Conservation (phyloP, 2,329 filamentous ascomycete species). For the Byssochlamys sp. region DNA sequence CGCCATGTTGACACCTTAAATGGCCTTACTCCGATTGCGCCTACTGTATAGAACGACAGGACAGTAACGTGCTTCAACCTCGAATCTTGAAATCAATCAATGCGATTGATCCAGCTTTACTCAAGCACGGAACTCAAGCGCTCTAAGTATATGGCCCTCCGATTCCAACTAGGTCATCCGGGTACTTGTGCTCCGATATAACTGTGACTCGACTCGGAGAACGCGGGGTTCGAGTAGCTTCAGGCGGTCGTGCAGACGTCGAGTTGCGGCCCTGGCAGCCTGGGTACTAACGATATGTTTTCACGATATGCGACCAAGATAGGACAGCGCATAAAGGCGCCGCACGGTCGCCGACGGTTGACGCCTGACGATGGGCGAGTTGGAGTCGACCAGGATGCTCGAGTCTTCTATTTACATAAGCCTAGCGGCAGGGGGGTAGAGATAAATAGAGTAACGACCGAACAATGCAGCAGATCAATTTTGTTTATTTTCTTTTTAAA, state of each 20-base stretch:
- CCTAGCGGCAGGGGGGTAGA: background rate
- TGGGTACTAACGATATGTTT: background rate
- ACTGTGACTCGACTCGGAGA: background rate
- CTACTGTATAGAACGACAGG: background rate
- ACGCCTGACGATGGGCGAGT: background rate
- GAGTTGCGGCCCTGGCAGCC: background rate
- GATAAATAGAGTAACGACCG: background rate
- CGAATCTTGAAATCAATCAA: background rate
- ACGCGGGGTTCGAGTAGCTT: background rate
- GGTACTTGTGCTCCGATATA: background rate
- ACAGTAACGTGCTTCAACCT: too few relatives aligned
- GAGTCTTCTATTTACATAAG: background rate
- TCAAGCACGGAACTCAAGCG: background rate
- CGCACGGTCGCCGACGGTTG: background rate
- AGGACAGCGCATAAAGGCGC: background rate
- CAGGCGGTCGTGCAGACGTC: background rate
- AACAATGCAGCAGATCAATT: background rate
- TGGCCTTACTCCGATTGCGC: background rate
- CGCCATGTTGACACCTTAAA: constrained; percentile 18
- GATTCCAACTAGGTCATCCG: background rate
- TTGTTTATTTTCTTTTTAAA: background rate
- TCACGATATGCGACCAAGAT: background rate
- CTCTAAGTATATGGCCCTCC: background rate
- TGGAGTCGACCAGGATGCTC: background rate
- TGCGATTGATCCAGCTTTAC: background rate